Percentiles rank a stretch among this genome's conserved stretches.
phyloP scores from a whole-genome alignment of 495 filamentous ascomycete species.

The Platismatia glauca region DNA sequence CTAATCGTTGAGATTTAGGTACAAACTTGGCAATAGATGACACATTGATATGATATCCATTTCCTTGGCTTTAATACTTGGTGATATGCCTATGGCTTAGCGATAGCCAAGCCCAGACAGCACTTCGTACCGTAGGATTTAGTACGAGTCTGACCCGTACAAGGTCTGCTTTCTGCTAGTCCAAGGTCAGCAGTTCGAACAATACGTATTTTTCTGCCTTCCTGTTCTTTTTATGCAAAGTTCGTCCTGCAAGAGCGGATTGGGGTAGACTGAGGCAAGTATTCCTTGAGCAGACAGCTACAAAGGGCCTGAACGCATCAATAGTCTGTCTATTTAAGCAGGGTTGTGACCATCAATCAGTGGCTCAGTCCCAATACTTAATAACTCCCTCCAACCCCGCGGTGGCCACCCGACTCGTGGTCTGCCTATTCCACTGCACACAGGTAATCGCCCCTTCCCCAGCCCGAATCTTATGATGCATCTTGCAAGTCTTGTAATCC shows the following conservation, averaged over 20 bases:
- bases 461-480: slow-evolving; percentile 90
- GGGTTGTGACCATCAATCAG: neutral
- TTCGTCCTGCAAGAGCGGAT: neutral
- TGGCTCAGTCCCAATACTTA: slow-evolving; percentile 80
- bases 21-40: neutral
- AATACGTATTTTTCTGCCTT: neutral
- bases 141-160: too few species aligned
- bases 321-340: neutral
- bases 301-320: neutral
- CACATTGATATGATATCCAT: neutral
- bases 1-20: neutral
- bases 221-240: neutral
- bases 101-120: neutral
- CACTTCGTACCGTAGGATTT: too few species aligned
- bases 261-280: neutral
- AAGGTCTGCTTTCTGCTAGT: neutral
- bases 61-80: neutral
- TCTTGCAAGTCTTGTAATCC: slow-evolving; percentile 98
- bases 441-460: slow-evolving; percentile 69
- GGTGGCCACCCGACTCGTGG: slow-evolving; percentile 86
- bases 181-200: neutral
- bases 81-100: neutral
- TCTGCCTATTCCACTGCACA: slow-evolving; percentile 88
- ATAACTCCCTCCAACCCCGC: slow-evolving; percentile 83
- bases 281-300: neutral